Evolutionary conservation across 495 filamentous ascomycete species (phyloP).

Genomic region (Penicillium ucsense): DNA sequence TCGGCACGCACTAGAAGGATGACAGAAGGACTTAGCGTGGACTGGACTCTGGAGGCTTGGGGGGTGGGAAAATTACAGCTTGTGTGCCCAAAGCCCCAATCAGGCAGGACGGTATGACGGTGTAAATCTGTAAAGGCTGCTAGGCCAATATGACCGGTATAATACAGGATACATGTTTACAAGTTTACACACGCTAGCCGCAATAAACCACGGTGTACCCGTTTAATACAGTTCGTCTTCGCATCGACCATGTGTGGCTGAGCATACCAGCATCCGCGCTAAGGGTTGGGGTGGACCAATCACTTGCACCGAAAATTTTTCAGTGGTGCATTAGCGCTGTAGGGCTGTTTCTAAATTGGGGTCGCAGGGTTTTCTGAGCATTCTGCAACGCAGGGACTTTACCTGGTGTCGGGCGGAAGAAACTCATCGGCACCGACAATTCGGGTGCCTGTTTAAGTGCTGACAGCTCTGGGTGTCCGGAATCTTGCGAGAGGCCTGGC

Average conservation of each 20-base stretch:
- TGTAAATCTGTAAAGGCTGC: neutral
- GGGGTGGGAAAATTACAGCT: no score
- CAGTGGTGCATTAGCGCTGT: slow-evolving; percentile 8
- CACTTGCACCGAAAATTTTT: slow-evolving; percentile 7
- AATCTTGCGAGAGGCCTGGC: neutral
- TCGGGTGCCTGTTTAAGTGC: slow-evolving; percentile 9
- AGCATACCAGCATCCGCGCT: neutral
- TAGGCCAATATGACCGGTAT: neutral
- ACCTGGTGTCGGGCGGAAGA: no score
- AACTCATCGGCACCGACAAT: neutral
- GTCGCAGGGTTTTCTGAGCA: slow-evolving; percentile 1
- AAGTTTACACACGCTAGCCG: slow-evolving; percentile 1
- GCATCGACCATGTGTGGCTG: neutral
- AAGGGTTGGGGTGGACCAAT: slow-evolving; percentile 1
- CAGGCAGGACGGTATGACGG: no score
- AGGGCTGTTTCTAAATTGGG: slow-evolving; percentile 5
- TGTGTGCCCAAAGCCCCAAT: no score
- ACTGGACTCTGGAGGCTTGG: neutral
- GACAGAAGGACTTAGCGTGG: slow-evolving; percentile 6
- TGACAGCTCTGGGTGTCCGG: slow-evolving; percentile 2
- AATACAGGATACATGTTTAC: neutral
- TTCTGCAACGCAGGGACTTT: no score
- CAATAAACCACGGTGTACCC: slow-evolving; percentile 5
- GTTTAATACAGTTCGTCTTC: neutral
- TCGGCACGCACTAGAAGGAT: slow-evolving; percentile 12